A percentile compares a stretch with the other conserved stretches of the same genome.
Evolutionary conservation across 139 green algal genomes (phyloP).

Genomic region (Tetraselmis chui): DNA sequence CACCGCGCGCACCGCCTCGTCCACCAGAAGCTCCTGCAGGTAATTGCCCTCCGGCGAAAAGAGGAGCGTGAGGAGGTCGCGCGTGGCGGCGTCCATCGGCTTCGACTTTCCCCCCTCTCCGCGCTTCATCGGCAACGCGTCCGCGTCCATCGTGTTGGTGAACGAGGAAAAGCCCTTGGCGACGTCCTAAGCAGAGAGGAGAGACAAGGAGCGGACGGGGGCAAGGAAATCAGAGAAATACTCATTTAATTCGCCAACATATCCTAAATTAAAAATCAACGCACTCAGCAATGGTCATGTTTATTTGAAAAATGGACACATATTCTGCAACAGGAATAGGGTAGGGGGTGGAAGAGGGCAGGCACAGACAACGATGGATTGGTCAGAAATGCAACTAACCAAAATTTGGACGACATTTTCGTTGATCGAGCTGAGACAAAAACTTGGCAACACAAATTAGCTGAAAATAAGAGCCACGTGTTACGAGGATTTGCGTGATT

Average conservation of each 20-base stretch:
- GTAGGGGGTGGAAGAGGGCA: no score
- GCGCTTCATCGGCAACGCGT: neutral
- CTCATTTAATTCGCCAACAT: neutral
- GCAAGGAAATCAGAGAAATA: neutral
- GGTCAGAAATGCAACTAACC: no score
- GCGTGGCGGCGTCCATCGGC: conserved; percentile 37
- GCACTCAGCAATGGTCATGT: no score
- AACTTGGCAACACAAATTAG: no score
- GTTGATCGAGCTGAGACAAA: no score
- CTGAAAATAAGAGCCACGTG: no score
- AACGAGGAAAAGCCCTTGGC: neutral
- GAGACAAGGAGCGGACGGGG: neutral
- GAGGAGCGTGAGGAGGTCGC: conserved; percentile 56
- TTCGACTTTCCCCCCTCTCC: neutral
- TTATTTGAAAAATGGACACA: no score
- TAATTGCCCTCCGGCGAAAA: conserved; percentile 58
- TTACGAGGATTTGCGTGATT: no score
- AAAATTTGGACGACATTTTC: no score
- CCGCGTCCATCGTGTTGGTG: neutral
- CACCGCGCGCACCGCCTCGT: conserved; percentile 62
- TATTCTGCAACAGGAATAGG: no score
- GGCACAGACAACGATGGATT: no score
- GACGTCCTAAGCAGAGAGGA: neutral
- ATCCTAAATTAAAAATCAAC: no score
- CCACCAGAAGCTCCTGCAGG: conserved; percentile 67